Evolutionary conservation across 768 basidiomycete species (phyloP).

Genomic region (Mycena indigotica): DNA sequence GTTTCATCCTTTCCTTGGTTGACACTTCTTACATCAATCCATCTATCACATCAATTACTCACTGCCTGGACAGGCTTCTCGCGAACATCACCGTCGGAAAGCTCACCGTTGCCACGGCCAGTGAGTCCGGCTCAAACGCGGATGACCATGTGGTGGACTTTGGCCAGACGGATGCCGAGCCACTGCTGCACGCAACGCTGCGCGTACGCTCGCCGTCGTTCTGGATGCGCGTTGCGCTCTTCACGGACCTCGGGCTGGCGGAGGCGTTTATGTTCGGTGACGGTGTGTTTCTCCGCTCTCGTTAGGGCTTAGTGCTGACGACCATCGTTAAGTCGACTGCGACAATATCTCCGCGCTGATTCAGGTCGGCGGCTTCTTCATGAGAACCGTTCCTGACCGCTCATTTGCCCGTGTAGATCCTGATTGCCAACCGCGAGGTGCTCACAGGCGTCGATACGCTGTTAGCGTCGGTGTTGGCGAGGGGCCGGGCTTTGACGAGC

Average conservation of each 20-base stretch:
- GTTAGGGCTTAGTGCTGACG: neutral
- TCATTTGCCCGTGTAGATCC: constrained; percentile 9
- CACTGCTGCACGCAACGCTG: constrained; percentile 8
- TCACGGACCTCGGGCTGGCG: constrained; percentile 19
- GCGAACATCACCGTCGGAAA: constrained; percentile 11
- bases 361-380: constrained; percentile 5
- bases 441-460: constrained; percentile 10
- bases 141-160: constrained; percentile 9
- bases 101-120: constrained; percentile 10
- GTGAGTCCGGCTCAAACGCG: too few relatives aligned
- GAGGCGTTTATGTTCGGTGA: constrained; percentile 24
- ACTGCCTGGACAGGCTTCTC: constrained; percentile 19
- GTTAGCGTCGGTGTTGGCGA: constrained; percentile 14
- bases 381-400: neutral
- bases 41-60: neutral
- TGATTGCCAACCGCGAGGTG: constrained; percentile 18
- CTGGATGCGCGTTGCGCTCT: constrained; percentile 20
- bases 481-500: constrained; percentile 15
- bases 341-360: constrained; percentile 21
- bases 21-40: neutral
- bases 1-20: neutral
- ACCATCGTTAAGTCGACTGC: constrained; percentile 16
- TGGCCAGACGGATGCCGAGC: neutral
- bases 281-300: constrained; percentile 6
- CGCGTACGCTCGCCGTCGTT: constrained; percentile 15